Evolutionary conservation across 1,139 yeast species (phyloP).

Genomic region (Saccharomyces pastorianus): DNA sequence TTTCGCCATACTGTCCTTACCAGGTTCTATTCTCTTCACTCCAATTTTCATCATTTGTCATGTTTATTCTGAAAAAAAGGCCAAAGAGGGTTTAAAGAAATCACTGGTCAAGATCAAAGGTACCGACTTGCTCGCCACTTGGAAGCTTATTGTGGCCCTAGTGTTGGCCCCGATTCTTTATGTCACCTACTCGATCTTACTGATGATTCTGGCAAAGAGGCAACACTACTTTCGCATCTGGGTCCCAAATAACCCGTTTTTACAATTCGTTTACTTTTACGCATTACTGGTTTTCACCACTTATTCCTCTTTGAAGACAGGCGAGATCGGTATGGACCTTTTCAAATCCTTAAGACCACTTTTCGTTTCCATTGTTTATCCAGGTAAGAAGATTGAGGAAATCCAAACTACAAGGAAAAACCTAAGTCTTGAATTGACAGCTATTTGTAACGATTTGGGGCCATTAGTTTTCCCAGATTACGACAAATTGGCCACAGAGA

Average conservation of each 20-base stretch:
- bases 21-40: constrained; percentile 58
- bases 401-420: constrained; percentile 33
- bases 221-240: constrained; percentile 35
- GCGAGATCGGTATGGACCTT: constrained; percentile 70
- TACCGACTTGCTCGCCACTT: constrained; percentile 63
- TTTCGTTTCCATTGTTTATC: constrained; percentile 45
- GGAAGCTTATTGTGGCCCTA: constrained; percentile 70
- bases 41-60: constrained; percentile 59
- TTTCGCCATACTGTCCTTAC: constrained; percentile 44
- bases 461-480: constrained; percentile 60
- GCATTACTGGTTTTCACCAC: constrained; percentile 43
- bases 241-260: constrained; percentile 34
- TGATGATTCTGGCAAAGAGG: constrained; percentile 36
- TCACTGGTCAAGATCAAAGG: constrained; percentile 67
- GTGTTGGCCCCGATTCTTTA: constrained; percentile 63
- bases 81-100: constrained; percentile 51
- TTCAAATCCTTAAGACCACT: constrained; percentile 62
- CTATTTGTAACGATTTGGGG: constrained; percentile 52
- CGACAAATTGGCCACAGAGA: constrained; percentile 20
- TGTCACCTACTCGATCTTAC: constrained; percentile 51
- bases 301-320: constrained; percentile 60
- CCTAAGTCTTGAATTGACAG: constrained; percentile 40
- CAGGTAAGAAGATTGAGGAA: constrained; percentile 38
- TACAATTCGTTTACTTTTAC: constrained; percentile 33
- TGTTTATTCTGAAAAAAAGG: constrained; percentile 48